Conservation (phyloP, 495 filamentous ascomycete genomes). For the Penicillium antarcticum region DNA sequence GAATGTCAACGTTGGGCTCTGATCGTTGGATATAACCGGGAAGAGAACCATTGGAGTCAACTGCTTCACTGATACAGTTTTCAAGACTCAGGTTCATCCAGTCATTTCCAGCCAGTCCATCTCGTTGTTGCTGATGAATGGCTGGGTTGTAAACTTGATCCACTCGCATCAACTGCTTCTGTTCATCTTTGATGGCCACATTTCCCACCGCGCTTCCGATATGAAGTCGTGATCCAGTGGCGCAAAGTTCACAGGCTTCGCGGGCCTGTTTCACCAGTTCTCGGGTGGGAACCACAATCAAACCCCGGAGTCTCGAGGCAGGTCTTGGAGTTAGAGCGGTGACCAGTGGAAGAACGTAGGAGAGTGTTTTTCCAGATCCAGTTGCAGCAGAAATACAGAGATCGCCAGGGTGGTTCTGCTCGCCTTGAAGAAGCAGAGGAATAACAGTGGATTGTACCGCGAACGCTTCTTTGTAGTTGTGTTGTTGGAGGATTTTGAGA, state of each 20-base stretch:
- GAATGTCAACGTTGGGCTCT: constrained; percentile 74
- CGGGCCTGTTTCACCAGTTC: constrained; percentile 84
- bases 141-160: constrained; percentile 60
- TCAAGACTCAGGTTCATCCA: constrained; percentile 47
- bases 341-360: constrained; percentile 84
- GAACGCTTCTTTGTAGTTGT: constrained; percentile 72
- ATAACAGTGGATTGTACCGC: constrained; percentile 81
- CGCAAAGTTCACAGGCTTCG: constrained; percentile 65
- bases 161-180: constrained; percentile 58
- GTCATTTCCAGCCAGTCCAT: constrained; percentile 39
- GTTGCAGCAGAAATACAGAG: constrained; percentile 85
- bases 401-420: constrained; percentile 60
- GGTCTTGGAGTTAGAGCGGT: constrained; percentile 60
- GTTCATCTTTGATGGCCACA: constrained; percentile 71
- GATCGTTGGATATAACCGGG: constrained; percentile 61
- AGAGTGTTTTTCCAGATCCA: constrained; percentile 89
- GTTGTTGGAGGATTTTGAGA: constrained; percentile 57
- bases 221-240: constrained; percentile 60
- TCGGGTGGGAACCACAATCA: constrained; percentile 86
- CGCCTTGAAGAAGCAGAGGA: constrained; percentile 66
- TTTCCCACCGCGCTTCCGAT: constrained; percentile 81
- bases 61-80: constrained; percentile 39
- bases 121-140: constrained; percentile 38
- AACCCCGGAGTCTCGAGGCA: constrained; percentile 61
- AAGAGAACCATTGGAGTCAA: constrained; percentile 37